phyloP scores from a whole-genome alignment of 2,329 filamentous ascomycete species.

The Aspergillus ochraceus region DNA sequence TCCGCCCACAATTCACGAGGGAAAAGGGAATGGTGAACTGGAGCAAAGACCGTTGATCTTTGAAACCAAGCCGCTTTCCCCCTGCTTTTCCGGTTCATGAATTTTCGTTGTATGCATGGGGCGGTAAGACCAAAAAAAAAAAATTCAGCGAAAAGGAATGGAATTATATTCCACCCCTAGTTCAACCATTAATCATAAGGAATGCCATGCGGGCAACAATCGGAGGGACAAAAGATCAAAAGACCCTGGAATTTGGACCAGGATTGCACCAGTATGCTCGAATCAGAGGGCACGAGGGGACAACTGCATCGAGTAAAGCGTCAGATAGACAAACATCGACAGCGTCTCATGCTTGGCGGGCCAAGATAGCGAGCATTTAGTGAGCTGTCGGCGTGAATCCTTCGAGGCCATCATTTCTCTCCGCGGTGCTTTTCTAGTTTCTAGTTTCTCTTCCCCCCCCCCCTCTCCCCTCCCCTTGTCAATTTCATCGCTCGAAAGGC shows the following conservation, averaged over 20 bases:
- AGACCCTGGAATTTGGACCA: neutral
- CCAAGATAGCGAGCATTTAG: constrained; percentile 12
- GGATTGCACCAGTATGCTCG: constrained; percentile 3
- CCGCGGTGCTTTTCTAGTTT: neutral
- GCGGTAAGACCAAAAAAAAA: neutral
- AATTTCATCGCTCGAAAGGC: constrained; percentile 4
- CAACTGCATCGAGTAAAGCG: constrained; percentile 9
- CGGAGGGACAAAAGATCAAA: neutral
- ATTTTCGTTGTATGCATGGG: neutral
- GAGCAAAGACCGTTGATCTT: neutral
- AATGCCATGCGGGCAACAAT: neutral
- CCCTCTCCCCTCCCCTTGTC: constrained; percentile 2
- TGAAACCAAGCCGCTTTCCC: neutral
- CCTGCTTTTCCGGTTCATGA: neutral
- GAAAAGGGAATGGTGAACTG: neutral
- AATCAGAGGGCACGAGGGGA: constrained; percentile 12
- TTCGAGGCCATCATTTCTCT: neutral
- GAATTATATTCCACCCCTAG: neutral
- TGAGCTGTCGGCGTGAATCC: constrained; percentile 14
- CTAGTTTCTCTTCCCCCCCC: neutral
- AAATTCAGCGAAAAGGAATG: neutral
- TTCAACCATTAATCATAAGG: neutral
- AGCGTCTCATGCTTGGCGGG: constrained; percentile 5
- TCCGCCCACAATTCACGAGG: neutral
- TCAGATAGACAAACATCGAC: neutral